Evolutionary conservation across 495 filamentous ascomycete genomes (phyloP), one percentile per base, ranked within the genome.

Genomic region (Pseudoneurospora amorphoporcata): DNA sequence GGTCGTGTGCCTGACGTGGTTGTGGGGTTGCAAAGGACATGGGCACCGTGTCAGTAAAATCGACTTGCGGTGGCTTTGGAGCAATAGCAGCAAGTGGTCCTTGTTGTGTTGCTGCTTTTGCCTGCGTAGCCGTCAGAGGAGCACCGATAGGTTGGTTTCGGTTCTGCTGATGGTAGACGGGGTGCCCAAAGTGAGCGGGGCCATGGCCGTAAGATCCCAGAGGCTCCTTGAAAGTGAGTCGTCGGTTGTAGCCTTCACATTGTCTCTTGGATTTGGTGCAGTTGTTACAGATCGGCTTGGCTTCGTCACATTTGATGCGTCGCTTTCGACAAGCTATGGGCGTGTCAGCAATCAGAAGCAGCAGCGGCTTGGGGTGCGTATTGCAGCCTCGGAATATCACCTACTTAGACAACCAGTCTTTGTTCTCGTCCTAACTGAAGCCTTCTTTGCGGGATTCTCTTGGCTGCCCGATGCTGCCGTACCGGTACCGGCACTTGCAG

Each of bases 271-370:
- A 97, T 78, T 97, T 98, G 80, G 94, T 89, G 83, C 95, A 99
- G 79, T 98, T 86, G 73, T 86, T 88, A 83, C 95, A 98, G 17
- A 89, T 94, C 68, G 95, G 95, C 71, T 92, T 92, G 79, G 95
- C 94, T 79, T 98, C 95, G 69, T 95, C 95, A 79, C 95, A 99
- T 82, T 99, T 99, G 80, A 99, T 98, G 68, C 95, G 92, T 23
- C 95, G 90, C 81, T 91, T 94, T 69, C 95, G 91, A 85, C 95
- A 99, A 69, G 95, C 93, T 96, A 77, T 29, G 73, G 72, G 72
- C 38, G 14, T 68, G 70, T 32, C 47, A 43, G 73, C 79, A 43
- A 80, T 38, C 35, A n/a, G 40, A 29, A 58, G 72, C 72, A 16
- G 8, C 45, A 39, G 41, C 7, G 69, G n/a, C 23, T 72, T 3